Evolutionary conservation across 345 rosid species (phyloP).

Genomic region (Draba incana): DNA sequence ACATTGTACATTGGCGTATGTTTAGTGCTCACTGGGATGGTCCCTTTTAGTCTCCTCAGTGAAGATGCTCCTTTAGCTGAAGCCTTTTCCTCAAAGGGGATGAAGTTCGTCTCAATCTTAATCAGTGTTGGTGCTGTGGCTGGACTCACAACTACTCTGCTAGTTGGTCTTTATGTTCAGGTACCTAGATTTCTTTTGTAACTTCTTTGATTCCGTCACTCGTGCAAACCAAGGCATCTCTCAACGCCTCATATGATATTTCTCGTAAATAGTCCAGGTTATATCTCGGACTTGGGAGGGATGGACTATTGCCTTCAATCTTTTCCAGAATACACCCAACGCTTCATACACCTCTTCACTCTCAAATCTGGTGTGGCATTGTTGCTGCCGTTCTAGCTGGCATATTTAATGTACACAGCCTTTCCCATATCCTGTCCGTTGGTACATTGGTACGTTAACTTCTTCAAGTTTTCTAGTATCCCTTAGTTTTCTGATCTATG

Average conservation of each 20-base stretch:
- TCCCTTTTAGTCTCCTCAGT: constrained; percentile 69
- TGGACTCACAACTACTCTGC: constrained; percentile 91
- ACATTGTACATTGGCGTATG: constrained; percentile 79
- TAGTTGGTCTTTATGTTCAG: constrained; percentile 99
- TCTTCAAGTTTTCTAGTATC: not conserved
- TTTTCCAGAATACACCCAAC: constrained; percentile 86
- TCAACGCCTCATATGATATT: constrained; percentile 30
- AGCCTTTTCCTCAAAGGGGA: constrained; percentile 82
- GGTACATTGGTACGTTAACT: constrained; percentile 79
- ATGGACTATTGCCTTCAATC: constrained; percentile 86
- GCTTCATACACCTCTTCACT: constrained; percentile 81
- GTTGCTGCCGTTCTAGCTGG: constrained; percentile 82
- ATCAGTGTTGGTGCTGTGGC: constrained; percentile 96
- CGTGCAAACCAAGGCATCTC: constrained; percentile 14
- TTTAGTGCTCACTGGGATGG: constrained; percentile 96
- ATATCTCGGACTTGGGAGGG: constrained; percentile 94
- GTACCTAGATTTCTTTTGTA: constrained; percentile 25
- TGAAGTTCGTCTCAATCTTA: constrained; percentile 75
- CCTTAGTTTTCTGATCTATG: constrained; percentile 20
- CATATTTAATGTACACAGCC: constrained; percentile 72
- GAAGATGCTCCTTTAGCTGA: constrained; percentile 94
- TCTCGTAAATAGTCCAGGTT: constrained; percentile 72
- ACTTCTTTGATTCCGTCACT: constrained; percentile 11
- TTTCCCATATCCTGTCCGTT: constrained; percentile 93
- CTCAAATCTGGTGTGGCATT: constrained; percentile 95